phyloP scores from a whole-genome alignment of 75 land plant species.

The Picea glauca region DNA sequence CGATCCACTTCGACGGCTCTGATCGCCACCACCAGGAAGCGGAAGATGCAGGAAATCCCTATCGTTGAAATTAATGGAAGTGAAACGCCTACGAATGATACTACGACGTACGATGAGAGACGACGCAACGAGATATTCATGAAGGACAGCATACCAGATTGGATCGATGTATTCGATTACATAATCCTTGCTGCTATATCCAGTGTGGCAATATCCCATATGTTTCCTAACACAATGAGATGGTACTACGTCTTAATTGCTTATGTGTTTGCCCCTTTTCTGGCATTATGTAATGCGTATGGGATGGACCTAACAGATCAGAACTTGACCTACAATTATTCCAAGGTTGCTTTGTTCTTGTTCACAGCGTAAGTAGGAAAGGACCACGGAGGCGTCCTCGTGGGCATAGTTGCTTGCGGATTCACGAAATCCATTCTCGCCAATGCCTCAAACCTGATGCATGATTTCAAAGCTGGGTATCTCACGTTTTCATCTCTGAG shows the following conservation, averaged over 20 bases:
- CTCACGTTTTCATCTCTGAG: conserved; percentile 36
- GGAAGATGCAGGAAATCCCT: too few species aligned
- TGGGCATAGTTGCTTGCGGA: conserved; percentile 36
- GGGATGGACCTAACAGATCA: conserved; percentile 41
- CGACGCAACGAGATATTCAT: conserved; percentile 24
- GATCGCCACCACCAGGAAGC: too few species aligned
- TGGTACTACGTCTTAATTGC: conserved; percentile 30
- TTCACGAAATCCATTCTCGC: conserved; percentile 42
- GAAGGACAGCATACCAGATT: conserved; percentile 26
- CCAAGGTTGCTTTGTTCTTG: conserved; percentile 34
- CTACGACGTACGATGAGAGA: conserved; percentile 8
- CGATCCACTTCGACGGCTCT: too few species aligned
- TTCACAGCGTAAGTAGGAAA: conserved; percentile 40
- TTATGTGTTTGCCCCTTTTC: conserved; percentile 32
- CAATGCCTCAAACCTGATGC: conserved; percentile 39
- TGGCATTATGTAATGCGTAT: conserved; percentile 50
- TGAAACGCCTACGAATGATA: background rate
- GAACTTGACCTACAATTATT: conserved; percentile 38
- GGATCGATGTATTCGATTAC: conserved; percentile 26
- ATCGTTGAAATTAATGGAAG: background rate
- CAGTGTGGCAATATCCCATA: conserved; percentile 20
- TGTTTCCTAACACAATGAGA: conserved; percentile 25
- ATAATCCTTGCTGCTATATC: conserved; percentile 26
- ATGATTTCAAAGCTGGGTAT: conserved; percentile 36
- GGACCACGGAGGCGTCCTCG: conserved; percentile 27